phyloP scores from a whole-genome alignment of 2,329 filamentous ascomycete genomes.

The Penicillium frequentans region DNA sequence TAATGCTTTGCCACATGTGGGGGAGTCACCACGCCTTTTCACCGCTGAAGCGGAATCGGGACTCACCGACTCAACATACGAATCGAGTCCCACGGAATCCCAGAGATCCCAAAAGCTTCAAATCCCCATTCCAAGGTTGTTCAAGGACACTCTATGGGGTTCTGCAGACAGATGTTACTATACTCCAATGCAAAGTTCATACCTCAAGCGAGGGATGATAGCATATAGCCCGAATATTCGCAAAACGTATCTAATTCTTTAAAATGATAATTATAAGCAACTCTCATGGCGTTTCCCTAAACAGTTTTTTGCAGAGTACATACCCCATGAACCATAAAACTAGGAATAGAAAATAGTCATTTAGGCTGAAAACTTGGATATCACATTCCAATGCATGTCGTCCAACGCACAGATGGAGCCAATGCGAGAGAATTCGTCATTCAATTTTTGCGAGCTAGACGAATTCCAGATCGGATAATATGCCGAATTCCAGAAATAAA shows the following conservation, averaged over 20 bases:
- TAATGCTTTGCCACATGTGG: neutral
- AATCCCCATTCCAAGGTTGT: too few species aligned
- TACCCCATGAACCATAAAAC: neutral
- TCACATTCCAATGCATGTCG: conserved; percentile 29
- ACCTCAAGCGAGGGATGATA: neutral
- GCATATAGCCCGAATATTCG: neutral
- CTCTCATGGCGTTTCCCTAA: neutral
- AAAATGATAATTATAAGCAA: too few species aligned
- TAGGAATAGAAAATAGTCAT: conserved; percentile 3
- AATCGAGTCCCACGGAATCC: too few species aligned
- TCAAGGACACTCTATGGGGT: too few species aligned
- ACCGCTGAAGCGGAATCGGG: neutral
- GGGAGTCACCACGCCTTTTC: neutral
- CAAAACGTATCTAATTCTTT: too few species aligned
- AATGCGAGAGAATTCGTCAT: conserved; percentile 1
- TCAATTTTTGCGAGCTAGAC: neutral
- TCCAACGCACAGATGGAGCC: conserved; percentile 8
- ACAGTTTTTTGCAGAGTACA: neutral
- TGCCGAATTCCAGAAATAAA: neutral
- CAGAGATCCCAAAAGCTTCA: too few species aligned
- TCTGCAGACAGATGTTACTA: too few species aligned
- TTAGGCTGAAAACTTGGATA: neutral
- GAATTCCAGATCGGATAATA: neutral
- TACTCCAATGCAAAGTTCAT: neutral
- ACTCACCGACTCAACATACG: neutral